Evolutionary conservation across 768 basidiomycete species (phyloP), one percentile per base, ranked within the genome.

Genomic region (Neoboletus subvelutipes): DNA sequence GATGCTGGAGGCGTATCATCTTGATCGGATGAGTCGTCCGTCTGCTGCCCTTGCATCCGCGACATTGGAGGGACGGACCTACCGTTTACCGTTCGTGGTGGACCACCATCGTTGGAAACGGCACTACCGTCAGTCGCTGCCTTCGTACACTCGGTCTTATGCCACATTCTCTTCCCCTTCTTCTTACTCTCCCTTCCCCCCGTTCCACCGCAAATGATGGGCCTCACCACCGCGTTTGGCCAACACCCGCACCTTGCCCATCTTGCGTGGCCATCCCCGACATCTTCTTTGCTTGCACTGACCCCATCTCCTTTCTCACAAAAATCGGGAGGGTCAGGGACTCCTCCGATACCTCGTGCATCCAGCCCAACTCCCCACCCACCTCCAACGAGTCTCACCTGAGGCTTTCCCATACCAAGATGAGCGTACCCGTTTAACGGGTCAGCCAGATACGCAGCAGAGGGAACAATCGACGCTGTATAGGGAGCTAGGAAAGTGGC

Each of bases 371-470:
- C 66, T 57, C 86, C 86, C 49, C 94, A 77, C 0, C 92, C 92
- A 0, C 84, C 84, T 0, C 87, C 89, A 2, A 97, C 68, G 15
- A 90, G 77, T 58, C 92, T 88, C 0, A 96, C 93, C 60, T 84
- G 86, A 0, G 88, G 88, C 66, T 93, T 94, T 33, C 92, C 89
- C 74, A 88, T 82, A 11, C 94, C 93, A 18, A 86, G 77, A 58
- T 86, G 84, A 0, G 86, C 83, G 64, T 96, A 97, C n/a, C 87
- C 88, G 65, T 94, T 96, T 60, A 92, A 80, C 0, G 92, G 88
- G 64, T 94, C 90, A 4, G 77, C 68, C 29, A 92, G 79, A 71
- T 97, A 97, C 1, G 77, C 67, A 0, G 85, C 75, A 20, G 84
- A 83, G 4, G 88, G 85, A 17, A 83, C 79, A 51, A 95, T 80